Conservation (phyloP, 1,139 yeast genomes). For the Nakaseomyces sp. region DNA sequence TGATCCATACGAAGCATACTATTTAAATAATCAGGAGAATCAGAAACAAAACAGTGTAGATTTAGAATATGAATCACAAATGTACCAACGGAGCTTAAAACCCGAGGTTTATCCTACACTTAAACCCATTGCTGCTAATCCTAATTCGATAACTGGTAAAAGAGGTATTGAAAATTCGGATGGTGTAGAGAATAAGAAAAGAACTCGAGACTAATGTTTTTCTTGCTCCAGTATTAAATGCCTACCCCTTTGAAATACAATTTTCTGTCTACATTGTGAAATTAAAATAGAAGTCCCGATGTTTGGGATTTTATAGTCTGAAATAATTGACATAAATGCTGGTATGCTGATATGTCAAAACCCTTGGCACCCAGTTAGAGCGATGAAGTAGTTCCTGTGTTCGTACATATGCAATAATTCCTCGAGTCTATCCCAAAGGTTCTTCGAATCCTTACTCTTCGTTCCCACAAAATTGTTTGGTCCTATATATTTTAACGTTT, state of each 20-base stretch:
- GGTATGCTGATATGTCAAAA: slow-evolving; percentile 10
- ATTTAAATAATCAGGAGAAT: slow-evolving; percentile 5
- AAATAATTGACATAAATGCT: too few species aligned
- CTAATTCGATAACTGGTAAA: not conserved
- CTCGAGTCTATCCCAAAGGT: slow-evolving; percentile 12
- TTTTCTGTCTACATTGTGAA: not conserved
- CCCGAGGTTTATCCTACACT: slow-evolving; percentile 6
- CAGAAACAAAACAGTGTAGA: not conserved
- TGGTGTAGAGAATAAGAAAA: not conserved
- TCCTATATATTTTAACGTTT: slow-evolving; percentile 34
- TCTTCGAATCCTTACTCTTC: not conserved
- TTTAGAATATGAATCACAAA: slow-evolving; percentile 1
- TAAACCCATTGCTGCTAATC: slow-evolving; percentile 4
- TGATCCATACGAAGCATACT: slow-evolving; percentile 6
- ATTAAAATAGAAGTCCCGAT: too few species aligned
- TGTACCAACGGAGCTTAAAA: slow-evolving; percentile 7
- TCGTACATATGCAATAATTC: slow-evolving; percentile 25
- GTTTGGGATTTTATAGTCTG: too few species aligned
- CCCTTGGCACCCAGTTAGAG: slow-evolving; percentile 23
- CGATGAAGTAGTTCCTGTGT: slow-evolving; percentile 26
- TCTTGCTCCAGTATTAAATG: too few species aligned
- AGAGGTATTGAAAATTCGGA: not conserved
- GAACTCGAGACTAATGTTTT: not conserved
- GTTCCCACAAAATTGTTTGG: slow-evolving; percentile 6
- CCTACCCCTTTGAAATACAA: too few species aligned